Evolutionary conservation across 2,329 filamentous ascomycete genomes (phyloP), one percentile per base, ranked within the genome.

Genomic region (Xylaria sp.): DNA sequence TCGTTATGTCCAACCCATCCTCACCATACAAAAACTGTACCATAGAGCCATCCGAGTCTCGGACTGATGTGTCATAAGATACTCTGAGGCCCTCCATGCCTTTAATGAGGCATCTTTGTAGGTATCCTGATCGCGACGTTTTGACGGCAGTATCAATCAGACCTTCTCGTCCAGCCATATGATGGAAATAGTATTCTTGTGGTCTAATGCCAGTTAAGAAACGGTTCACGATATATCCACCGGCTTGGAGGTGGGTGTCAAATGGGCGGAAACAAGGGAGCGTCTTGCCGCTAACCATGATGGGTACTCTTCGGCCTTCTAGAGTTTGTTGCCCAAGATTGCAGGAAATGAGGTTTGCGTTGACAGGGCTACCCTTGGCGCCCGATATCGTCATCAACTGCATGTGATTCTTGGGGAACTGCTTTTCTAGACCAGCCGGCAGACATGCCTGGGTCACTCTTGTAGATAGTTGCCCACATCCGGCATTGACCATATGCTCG

Each of bases 121-220:
- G 84, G 77, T 99, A 99, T 67, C 96, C 96, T 31, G 96, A 98
- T 76, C 96, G 91, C 10, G 95, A 97, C 1, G 96, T 99, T 82
- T 99, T 99, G 79, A 99, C 96, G 70, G 96, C 96, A 22, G 96
- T 99, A 86, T 99, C 96, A 77, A 99, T 99, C 71, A 99, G 84
- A 84, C 96, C 96, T 85, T 99, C 96, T 82, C 96, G 89, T 74
- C 96, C 96, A 76, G 95, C 96, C 96, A 99, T 99, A 80, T 96
- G 94, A 87, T 99, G 96, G 84, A 99, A 99, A 79, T 95, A 99
- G 79, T 97, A 99, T 78, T 99, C 96, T 76, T 99, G 96, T 4
- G 96, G 96, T 61, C 95, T 90, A 68, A 99, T 96, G 67, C 96
- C 96, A 27, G 96, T 99, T 85, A 99, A 91, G 87, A 99, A 99